Evolutionary conservation across 495 filamentous ascomycete species (phyloP), one percentile per base, ranked within the genome.

Genomic region (Clavariopsis aquatica): DNA sequence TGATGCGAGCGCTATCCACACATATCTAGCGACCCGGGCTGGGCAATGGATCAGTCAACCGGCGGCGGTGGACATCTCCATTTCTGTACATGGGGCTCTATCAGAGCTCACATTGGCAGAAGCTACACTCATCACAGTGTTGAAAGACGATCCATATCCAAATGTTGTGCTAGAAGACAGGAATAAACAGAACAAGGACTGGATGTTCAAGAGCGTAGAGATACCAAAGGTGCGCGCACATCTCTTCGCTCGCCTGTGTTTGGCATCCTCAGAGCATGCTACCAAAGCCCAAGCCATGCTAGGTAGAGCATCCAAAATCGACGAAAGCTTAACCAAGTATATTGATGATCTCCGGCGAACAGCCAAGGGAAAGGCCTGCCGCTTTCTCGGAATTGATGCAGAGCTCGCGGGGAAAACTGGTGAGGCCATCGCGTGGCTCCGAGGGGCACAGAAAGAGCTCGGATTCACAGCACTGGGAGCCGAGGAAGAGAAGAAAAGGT

Each of bases 91-190:
- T n/a, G 79, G 82, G 0, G 91, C 91, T 5, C 80, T 96, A 26
- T 80, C 86, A 13, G 83, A 82, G 1, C 81, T 97, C 6, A 87
- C 92, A 0, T 77, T 95, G 12, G 89, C 91, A 0, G 92, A 96
- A 73, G 93, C 94, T 0, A 97, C 93, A 0, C 82, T 98, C 6
- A 80, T 96, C 1, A 89, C 91, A 1, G 91, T 97, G 0, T 75
- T 93, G 28, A 97, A 96, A 69, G 93, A 96, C 68, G 94, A 98
- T 71, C 91, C 93, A 0, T 96, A 98, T 69, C 86, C 94, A 0
- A 85, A 86, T 1, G 83, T 84, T 15, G 87, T 91, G 29, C 84
- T 89, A 12, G 88, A 91, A 59, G 83, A 85, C 49, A 82, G 90
- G 31, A 92, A 94, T 69, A 82, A 85, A 27, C 85, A 89, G 64